These are phyloP conservation scores for Houttuynia cordata DNA, from an alignment of 164 flowering plant species.

Conservation along the genomic window DNA sequence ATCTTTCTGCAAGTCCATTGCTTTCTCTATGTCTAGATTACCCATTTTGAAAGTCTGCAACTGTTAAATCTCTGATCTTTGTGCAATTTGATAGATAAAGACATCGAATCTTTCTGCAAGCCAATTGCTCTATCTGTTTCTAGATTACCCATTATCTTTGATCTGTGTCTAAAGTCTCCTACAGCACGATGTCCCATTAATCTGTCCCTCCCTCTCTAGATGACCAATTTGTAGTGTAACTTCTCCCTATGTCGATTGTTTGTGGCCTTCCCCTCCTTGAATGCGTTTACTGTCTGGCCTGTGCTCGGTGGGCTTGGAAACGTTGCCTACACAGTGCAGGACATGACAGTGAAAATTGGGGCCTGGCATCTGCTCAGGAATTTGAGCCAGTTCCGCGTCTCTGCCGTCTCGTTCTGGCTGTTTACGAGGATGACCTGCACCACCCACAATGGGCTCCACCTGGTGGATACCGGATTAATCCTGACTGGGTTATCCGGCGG, in stretches of 20 bases:
- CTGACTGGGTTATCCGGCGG: conserved; percentile 46
- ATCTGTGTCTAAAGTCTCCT: too few relatives aligned
- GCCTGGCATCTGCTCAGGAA: conserved; percentile 63
- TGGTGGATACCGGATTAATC: conserved; percentile 77
- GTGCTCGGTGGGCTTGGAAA: conserved; percentile 72
- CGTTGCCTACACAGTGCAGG: conserved; percentile 54
- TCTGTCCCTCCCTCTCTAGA: conserved; percentile 2
- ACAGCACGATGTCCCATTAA: too few relatives aligned
- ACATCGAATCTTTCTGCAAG: too few relatives aligned
- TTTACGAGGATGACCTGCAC: conserved; percentile 75
- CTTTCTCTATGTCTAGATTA: too few relatives aligned
- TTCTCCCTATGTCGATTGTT: conserved; percentile 30
- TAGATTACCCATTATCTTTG: too few relatives aligned
- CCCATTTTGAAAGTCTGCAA: too few relatives aligned
- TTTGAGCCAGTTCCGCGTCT: conserved; percentile 85
- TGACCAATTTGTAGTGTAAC: conserved; percentile 13
- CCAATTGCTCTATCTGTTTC: too few relatives aligned
- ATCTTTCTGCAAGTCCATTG: too few relatives aligned
- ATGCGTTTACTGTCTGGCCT: conserved; percentile 53
- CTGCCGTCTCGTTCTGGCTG: conserved; percentile 64
- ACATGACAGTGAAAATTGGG: conserved; percentile 89
- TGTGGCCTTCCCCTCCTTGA: conserved; percentile 60
- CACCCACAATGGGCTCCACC: conserved; percentile 80
- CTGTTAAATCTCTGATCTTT: too few relatives aligned
- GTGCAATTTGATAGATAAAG: too few relatives aligned